Evolutionary conservation across 2,329 filamentous ascomycete species (phyloP).

Genomic region (Lecanosticta acicola): DNA sequence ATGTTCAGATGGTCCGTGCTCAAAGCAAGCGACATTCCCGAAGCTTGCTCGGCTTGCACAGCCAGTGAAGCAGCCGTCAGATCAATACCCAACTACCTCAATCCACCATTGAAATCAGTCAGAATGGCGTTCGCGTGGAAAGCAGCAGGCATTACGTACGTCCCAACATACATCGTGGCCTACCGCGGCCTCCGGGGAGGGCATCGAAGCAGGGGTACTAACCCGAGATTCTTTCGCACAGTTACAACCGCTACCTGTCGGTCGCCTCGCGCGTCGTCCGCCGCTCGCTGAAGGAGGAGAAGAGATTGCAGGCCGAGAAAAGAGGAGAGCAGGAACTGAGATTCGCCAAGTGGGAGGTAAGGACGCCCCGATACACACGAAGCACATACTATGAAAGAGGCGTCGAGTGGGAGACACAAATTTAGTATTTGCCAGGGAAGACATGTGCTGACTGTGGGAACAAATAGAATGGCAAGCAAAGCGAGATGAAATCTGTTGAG

Average conservation of each 20-base stretch:
- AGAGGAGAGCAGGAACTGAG: slow-evolving; percentile 83
- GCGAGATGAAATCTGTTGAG: slow-evolving; percentile 69
- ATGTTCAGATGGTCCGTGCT: neutral
- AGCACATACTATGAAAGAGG: slow-evolving; percentile 83
- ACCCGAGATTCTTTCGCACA: slow-evolving; percentile 40
- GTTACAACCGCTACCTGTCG: slow-evolving; percentile 99
- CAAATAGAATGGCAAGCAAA: slow-evolving; percentile 90
- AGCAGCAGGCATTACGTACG: slow-evolving; percentile 92
- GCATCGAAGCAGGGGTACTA: slow-evolving; percentile 8
- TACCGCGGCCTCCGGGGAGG: neutral
- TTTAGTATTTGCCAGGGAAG: slow-evolving; percentile 64
- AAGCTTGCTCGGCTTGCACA: slow-evolving; percentile 1
- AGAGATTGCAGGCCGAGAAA: slow-evolving; percentile 80
- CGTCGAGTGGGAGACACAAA: slow-evolving; percentile 61
- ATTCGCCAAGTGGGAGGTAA: slow-evolving; percentile 94
- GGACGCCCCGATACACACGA: slow-evolving; percentile 60
- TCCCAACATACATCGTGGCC: slow-evolving; percentile 20
- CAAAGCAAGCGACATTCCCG: neutral
- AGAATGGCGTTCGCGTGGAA: slow-evolving; percentile 99
- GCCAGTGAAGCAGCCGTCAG: slow-evolving; percentile 1
- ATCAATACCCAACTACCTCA: slow-evolving; percentile 9
- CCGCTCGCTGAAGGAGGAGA: slow-evolving; percentile 93
- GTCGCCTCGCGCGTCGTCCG: slow-evolving; percentile 92
- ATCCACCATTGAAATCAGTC: slow-evolving; percentile 34
- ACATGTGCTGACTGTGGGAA: slow-evolving; percentile 16